A percentile compares a stretch with the other conserved stretches of the same genome.
phyloP scores from a whole-genome alignment of 768 basidiomycete species.

The Hysterangium stoloniferum region DNA sequence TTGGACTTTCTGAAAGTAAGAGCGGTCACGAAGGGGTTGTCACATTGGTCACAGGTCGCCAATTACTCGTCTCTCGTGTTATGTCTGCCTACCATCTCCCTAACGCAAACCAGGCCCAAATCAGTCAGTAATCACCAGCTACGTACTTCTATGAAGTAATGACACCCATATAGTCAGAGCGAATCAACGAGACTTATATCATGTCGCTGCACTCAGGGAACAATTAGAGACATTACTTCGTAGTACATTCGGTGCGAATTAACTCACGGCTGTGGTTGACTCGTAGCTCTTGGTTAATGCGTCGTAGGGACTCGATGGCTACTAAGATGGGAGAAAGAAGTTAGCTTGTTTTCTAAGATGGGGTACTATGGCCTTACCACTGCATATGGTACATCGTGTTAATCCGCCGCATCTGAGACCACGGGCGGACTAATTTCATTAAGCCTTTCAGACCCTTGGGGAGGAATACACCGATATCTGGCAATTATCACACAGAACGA shows the following conservation, averaged over 20 bases:
- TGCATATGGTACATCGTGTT: slow-evolving; percentile 49
- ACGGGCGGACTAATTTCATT: background rate
- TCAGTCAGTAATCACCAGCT: slow-evolving; percentile 56
- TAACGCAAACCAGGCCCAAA: slow-evolving; percentile 76
- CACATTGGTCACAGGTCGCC: background rate
- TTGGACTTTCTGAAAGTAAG: background rate
- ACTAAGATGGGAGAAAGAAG: slow-evolving; percentile 72
- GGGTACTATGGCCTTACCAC: slow-evolving; percentile 69
- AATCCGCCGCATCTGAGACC: background rate
- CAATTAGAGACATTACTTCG: slow-evolving; percentile 69
- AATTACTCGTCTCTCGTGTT: background rate
- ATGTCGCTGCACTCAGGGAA: slow-evolving; percentile 65
- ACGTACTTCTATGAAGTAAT: slow-evolving; percentile 7
- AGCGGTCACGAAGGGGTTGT: background rate
- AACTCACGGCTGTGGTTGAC: slow-evolving; percentile 8
- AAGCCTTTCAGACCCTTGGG: slow-evolving; percentile 78
- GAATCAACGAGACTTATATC: slow-evolving; percentile 76
- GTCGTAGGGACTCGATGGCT: slow-evolving; percentile 69
- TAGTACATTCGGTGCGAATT: slow-evolving; percentile 61
- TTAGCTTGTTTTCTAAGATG: slow-evolving; percentile 60
- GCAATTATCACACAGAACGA: slow-evolving; percentile 41
- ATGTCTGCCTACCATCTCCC: slow-evolving; percentile 37
- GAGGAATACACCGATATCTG: slow-evolving; percentile 88
- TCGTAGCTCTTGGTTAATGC: background rate
- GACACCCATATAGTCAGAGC: slow-evolving; percentile 54